phyloP scores from a whole-genome alignment of 208 protist species.

The Crithidia acanthocephali region DNA sequence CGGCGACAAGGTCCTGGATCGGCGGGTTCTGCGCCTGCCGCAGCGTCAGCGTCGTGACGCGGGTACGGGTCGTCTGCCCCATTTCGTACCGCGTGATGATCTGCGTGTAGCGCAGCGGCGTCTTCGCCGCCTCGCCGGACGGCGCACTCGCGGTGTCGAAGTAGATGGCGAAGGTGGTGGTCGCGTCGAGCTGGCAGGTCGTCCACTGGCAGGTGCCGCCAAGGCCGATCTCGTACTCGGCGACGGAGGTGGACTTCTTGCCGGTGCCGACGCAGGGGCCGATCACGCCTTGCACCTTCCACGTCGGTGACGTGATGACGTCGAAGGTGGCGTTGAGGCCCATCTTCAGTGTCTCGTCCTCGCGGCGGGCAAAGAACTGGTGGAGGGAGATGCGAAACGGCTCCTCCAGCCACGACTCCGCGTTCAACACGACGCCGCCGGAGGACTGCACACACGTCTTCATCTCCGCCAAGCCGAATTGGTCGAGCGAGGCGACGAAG shows the following conservation, averaged over 20 bases:
- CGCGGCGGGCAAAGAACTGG: slow-evolving; percentile 85
- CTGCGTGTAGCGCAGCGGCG: slow-evolving; percentile 85
- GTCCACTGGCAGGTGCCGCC: slow-evolving; percentile 98
- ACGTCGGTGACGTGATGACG: slow-evolving; percentile 94
- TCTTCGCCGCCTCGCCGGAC: slow-evolving; percentile 30
- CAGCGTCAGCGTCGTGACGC: slow-evolving; percentile 90
- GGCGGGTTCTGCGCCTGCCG: slow-evolving; percentile 52
- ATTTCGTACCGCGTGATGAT: slow-evolving; percentile 97
- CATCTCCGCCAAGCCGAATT: slow-evolving; percentile 98
- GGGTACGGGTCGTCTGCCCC: slow-evolving; percentile 71
- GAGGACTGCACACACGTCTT: slow-evolving; percentile 92
- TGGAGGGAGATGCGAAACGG: slow-evolving; percentile 96
- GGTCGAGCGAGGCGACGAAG: slow-evolving; percentile 97
- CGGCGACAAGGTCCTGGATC: slow-evolving; percentile 65
- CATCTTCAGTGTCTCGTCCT: slow-evolving; percentile 84
- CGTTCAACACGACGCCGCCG: slow-evolving; percentile 95
- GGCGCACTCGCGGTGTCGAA: slow-evolving; percentile 94
- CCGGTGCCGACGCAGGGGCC: slow-evolving; percentile 92
- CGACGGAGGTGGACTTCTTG: slow-evolving; percentile 91
- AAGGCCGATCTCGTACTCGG: slow-evolving; percentile 94
- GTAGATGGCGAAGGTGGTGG: slow-evolving; percentile 96
- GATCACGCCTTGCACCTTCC: slow-evolving; percentile 96
- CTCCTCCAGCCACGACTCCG: slow-evolving; percentile 97
- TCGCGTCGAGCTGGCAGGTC: slow-evolving; percentile 93
- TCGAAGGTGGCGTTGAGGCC: slow-evolving; percentile 97